Base-by-base conservation (phyloP, 75 land plant species). In the Picea sitchensis region DNA sequence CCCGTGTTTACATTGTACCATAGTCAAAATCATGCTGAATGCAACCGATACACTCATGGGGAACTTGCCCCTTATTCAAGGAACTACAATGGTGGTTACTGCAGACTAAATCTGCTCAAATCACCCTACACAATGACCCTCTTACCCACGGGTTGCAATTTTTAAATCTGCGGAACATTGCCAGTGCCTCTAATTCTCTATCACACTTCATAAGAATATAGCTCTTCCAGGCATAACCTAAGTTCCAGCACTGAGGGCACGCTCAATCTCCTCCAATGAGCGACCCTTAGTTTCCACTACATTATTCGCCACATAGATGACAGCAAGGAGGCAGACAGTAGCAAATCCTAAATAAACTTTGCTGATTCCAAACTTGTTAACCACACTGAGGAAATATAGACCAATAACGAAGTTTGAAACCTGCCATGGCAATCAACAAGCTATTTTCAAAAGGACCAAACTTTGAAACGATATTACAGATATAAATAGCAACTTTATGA, bases 271-370 rank as follows among this genome's bases (percentile, higher is more conserved):
- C 81, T 97, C 98, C 76, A 97, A 78, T 2, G 99, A 95, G 47
- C 98, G 88, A 3, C 99, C 99, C 86, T 97, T 97, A n/a, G 99
- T 97, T 76, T 97, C 99, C 80, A 95, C 98, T 69, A 97, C 92
- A 80, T 97, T 97, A 65, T 85, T 82, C 31, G 84, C 77, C 30
- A 97, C 88, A 77, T 97, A 97, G 76, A 93, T 31, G 30, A 92
- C 95, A 38, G 98, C 99, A 4, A 88, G 81, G 58, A 89, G 64
- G 78, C 99, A 97, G 58, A 95, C 91, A 1, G 86, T 67, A 17
- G 94, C 77, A 72, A 97, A 97, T 38, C 95, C 95, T 68, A 92
- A 77, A 78, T 97, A 97, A 15, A 97, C 95, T 11, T 72, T 83
- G 81, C 98, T 97, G 73, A 97, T 87, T 12, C 99, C 98, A 78